phyloP scores from a whole-genome alignment of 371 early-diverging fungal species.

The Apophysomyces variabilis region DNA sequence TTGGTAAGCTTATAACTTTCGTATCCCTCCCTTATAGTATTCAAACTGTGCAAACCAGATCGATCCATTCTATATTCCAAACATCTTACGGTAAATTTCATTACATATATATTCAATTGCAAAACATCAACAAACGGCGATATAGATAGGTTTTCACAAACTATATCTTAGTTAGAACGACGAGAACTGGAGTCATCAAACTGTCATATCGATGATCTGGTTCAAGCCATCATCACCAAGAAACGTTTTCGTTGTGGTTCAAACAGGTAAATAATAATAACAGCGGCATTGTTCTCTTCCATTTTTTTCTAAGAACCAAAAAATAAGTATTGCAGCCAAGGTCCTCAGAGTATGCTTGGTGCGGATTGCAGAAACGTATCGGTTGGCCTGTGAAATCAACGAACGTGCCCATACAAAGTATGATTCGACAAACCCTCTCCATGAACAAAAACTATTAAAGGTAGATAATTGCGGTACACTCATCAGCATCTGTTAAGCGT shows the following conservation, averaged over 20 bases:
- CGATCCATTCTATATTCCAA: conserved; percentile 61
- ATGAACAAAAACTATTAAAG: conserved; percentile 71
- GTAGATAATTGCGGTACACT: conserved; percentile 29
- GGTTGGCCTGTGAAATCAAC: conserved; percentile 63
- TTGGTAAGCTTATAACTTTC: conserved; percentile 14
- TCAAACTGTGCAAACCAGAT: conserved; percentile 31
- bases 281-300: not conserved
- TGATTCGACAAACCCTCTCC: conserved; percentile 61
- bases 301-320: conserved; percentile 5
- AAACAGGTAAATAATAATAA: conserved; percentile 32
- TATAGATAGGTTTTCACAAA: not conserved
- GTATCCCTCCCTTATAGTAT: conserved; percentile 9
- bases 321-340: conserved; percentile 56
- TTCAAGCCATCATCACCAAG: conserved; percentile 46
- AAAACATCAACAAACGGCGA: not conserved
- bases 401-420: conserved; percentile 70
- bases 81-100: conserved; percentile 40
- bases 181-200: conserved; percentile 48
- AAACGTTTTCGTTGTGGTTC: conserved; percentile 53
- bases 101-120: not conserved
- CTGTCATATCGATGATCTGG: conserved; percentile 41
- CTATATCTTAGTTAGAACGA: conserved; percentile 51
- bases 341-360: conserved; percentile 57
- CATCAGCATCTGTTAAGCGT: not conserved
- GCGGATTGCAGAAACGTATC: conserved; percentile 59